phyloP scores from a whole-genome alignment of 192 early-diverging fungal genomes.

The Gigaspora rosea region DNA sequence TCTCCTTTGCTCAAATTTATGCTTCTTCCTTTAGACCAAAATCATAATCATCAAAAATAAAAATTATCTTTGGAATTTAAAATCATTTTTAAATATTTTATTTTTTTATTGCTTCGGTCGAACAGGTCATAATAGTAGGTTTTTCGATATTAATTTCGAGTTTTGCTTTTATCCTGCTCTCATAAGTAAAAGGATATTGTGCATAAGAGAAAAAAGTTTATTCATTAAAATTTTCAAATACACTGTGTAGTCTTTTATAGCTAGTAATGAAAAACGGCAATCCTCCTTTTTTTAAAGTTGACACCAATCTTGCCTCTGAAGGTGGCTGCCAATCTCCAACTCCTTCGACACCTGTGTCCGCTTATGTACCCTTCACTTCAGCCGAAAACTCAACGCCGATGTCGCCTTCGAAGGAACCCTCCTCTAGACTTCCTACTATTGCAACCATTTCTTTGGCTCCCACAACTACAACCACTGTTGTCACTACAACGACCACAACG shows the following conservation, averaged over 20 bases:
- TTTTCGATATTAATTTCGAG: too few relatives aligned
- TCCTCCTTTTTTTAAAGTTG: conserved; percentile 14
- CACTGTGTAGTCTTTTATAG: neutral
- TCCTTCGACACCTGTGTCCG: conserved; percentile 28
- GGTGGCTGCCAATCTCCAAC: conserved; percentile 10
- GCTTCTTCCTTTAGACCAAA: too few relatives aligned
- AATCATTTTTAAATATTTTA: too few relatives aligned
- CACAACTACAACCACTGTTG: conserved; percentile 69
- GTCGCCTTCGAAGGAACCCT: neutral
- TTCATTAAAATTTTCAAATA: too few relatives aligned
- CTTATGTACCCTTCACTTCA: conserved; percentile 8
- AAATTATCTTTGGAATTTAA: too few relatives aligned
- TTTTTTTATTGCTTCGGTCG: too few relatives aligned
- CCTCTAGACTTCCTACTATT: conserved; percentile 37
- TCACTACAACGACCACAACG: conserved; percentile 81
- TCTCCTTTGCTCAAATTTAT: too few relatives aligned
- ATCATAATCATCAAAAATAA: too few relatives aligned
- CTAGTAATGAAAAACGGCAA: conserved; percentile 12
- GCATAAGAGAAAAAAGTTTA: too few relatives aligned
- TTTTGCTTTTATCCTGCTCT: too few relatives aligned
- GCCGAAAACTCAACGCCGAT: neutral
- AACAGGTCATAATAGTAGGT: too few relatives aligned
- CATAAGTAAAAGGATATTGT: too few relatives aligned
- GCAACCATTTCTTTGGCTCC: conserved; percentile 55
- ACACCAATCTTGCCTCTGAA: conserved; percentile 14